These are phyloP conservation scores for Candida tunisiensis DNA, from an alignment of 1,139 yeast genomes.

Conservation along the genomic window DNA sequence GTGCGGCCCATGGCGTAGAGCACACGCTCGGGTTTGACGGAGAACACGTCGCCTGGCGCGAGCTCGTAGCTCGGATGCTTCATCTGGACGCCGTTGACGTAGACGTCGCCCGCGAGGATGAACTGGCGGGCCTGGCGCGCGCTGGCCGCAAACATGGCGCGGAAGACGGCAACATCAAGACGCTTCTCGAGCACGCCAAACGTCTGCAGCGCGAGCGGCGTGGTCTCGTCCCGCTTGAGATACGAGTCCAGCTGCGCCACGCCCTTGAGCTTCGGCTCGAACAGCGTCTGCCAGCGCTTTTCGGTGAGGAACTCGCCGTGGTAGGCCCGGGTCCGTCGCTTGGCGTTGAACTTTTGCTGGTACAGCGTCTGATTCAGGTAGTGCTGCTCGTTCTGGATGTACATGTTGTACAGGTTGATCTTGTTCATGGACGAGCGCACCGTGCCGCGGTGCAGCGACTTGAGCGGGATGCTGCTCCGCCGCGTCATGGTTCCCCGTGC, in stretches of 20 bases:
- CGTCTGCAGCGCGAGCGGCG: conserved; percentile 76
- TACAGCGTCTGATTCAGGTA: conserved; percentile 45
- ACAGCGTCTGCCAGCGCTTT: conserved; percentile 56
- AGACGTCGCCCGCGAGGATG: conserved; percentile 65
- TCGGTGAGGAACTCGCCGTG: conserved; percentile 94
- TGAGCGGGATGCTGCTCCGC: conserved; percentile 7
- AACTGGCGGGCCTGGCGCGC: conserved; percentile 90
- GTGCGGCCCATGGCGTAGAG: conserved; percentile 69
- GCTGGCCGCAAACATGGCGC: conserved; percentile 88
- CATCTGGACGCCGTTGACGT: conserved; percentile 65
- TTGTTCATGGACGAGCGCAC: conserved; percentile 89
- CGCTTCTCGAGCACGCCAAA: conserved; percentile 79
- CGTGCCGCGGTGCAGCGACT: conserved; percentile 23
- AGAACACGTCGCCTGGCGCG: conserved; percentile 72
- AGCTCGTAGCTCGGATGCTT: conserved; percentile 70
- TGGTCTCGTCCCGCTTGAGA: conserved; percentile 6
- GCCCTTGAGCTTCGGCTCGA: conserved; percentile 60
- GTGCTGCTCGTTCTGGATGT: conserved; percentile 40
- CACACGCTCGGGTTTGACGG: conserved; percentile 75
- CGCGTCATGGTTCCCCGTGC: conserved; percentile 7
- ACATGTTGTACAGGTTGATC: conserved; percentile 74
- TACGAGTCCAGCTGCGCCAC: conserved; percentile 43
- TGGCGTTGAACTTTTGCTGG: conserved; percentile 87
- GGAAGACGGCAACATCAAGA: conserved; percentile 75
- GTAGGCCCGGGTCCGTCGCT: conserved; percentile 84